Evolutionary conservation across 345 rosid genomes (phyloP).

Genomic region (Lumnitzera littorea): DNA sequence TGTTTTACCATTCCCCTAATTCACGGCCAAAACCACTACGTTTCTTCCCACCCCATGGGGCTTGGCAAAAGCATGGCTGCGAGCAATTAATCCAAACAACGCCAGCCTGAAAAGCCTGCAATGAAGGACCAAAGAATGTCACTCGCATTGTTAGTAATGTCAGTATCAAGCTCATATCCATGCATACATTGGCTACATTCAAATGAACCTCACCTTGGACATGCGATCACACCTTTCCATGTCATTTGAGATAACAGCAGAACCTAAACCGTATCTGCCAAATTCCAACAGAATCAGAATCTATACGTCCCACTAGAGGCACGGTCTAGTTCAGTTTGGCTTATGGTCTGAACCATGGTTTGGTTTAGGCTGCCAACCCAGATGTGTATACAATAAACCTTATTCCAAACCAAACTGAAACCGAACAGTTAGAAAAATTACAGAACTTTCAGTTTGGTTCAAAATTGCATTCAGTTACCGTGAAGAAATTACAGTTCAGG

Average conservation of each 20-base stretch:
- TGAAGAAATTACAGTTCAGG: too few relatives aligned
- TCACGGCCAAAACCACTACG: constrained; percentile 99
- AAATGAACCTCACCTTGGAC: constrained; percentile 55
- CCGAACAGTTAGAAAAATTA: too few relatives aligned
- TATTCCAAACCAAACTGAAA: too few relatives aligned
- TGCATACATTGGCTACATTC: not conserved
- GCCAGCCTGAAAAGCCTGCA: constrained; percentile 74
- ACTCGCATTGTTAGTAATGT: not conserved
- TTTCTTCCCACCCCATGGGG: constrained; percentile 98
- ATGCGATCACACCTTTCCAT: constrained; percentile 89
- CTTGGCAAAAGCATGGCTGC: constrained; percentile 94
- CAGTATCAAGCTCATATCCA: not conserved
- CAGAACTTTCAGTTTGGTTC: too few relatives aligned
- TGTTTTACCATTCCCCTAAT: constrained; percentile 75
- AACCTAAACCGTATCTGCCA: constrained; percentile 69
- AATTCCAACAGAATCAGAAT: not conserved
- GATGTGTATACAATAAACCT: too few relatives aligned
- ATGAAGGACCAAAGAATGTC: not conserved
- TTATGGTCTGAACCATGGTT: too few relatives aligned
- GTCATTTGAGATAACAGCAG: constrained; percentile 87
- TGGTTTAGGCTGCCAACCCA: too few relatives aligned
- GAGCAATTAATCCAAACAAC: constrained; percentile 96
- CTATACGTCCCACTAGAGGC: not conserved
- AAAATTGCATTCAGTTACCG: too few relatives aligned
- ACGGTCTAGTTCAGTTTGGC: too few relatives aligned